Base-by-base conservation (phyloP, 345 rosid genomes). In the Sisymbrium altissimum region DNA sequence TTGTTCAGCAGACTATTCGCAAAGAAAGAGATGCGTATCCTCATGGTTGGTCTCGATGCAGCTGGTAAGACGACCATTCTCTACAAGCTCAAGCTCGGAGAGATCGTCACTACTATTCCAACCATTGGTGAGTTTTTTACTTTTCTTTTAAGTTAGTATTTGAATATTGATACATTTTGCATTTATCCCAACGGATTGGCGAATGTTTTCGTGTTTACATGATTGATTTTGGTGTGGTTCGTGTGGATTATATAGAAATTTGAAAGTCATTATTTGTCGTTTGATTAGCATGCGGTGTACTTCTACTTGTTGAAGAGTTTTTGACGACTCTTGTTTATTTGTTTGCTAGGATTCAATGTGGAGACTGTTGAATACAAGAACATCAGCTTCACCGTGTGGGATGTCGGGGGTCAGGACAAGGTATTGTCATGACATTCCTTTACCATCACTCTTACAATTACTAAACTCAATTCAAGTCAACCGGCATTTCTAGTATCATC, bases 341-440 rank as follows among this genome's bases (percentile, higher is more conserved):
- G 2, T 23, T 50, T 35, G 61, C 19, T 80, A 87, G 91, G 91
- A 19, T 88, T 88, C 80, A 88, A 88, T 32, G 92, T 88, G 38
- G 92, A 88, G 85, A 88, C 92, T 33, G 92, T 88, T 39, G 92
- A 88, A 60, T 88, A 88, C 72, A 88, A 88, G 86, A 88, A 88
- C 86, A 88, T 88, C 43, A 88, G 89, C 81, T 88, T 84, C 68
- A 87, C 92, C 6, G 92, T 87, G 50, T 87, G 92, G 92, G 92
- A 87, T 84, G 89, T 87, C 14, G 92, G 89, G 15, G 92, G 89
- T 83, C 92, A 88, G 67, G 92, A 88, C 80, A 88, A 88, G 89
- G 89, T 87, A 76, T 45, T 75, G 9, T 62, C 45, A 54, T 21
- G 30, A n/a, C 60, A 19, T 19, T 13, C 40, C 10, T 39, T 25